Evolutionary conservation across 78 protist species (phyloP).

Genomic region (Dictyostelium capitatum): DNA sequence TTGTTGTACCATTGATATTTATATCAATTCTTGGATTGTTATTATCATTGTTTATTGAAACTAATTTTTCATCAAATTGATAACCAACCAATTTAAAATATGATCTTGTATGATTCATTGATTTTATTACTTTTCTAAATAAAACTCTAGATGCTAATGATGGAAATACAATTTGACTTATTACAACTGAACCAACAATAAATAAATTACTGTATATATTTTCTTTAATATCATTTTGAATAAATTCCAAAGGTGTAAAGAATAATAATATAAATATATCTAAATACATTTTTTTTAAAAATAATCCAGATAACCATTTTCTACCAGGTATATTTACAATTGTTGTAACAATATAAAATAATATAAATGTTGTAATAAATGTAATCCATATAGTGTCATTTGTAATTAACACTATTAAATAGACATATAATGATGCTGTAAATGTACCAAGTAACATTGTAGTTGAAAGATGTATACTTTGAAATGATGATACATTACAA

Average conservation of each 20-base stretch:
- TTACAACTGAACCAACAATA: background rate
- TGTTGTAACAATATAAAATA: background rate
- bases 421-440: background rate
- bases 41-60: background rate
- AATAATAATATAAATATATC: constrained; percentile 18
- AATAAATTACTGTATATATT: background rate
- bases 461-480: background rate
- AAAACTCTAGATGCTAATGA: constrained; percentile 21
- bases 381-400: constrained; percentile 14
- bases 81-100: constrained; percentile 40
- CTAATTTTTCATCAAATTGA: constrained; percentile 7
- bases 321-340: background rate
- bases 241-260: background rate
- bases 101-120: constrained; percentile 5
- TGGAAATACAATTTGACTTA: constrained; percentile 12
- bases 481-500: constrained; percentile 27
- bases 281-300: constrained; percentile 16
- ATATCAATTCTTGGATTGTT: background rate
- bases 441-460: constrained; percentile 28
- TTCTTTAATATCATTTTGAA: background rate
- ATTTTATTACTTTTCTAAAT: constrained; percentile 10
- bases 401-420: background rate
- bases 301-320: constrained; percentile 41
- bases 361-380: constrained; percentile 14
- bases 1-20: background rate